A percentile compares a stretch with the other conserved stretches of the same genome.
Evolutionary conservation across 2,329 filamentous ascomycete genomes (phyloP).

Genomic region (Lachnellula subtilissima): DNA sequence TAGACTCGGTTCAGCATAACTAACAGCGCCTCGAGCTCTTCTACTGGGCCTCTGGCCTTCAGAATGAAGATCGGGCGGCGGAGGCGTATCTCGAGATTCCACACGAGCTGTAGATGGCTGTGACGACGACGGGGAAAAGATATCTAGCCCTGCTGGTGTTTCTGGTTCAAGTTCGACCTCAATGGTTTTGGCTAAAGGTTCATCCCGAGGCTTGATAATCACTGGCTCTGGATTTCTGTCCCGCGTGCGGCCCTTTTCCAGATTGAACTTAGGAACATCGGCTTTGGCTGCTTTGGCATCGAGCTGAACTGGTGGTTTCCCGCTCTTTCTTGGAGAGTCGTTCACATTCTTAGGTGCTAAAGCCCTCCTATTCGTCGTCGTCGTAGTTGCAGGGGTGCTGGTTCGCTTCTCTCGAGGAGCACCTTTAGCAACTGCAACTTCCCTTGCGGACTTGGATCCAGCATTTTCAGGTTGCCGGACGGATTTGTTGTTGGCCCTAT

Average conservation of each 20-base stretch:
- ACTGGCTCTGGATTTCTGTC: constrained; percentile 16
- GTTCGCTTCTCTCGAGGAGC: constrained; percentile 20
- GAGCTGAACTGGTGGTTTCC: constrained; percentile 33
- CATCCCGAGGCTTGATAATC: constrained; percentile 5
- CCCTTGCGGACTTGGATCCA: constrained; percentile 15
- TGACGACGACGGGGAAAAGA: constrained; percentile 47
- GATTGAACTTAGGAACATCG: constrained; percentile 25
- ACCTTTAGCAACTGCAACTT: constrained; percentile 23
- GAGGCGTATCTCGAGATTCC: constrained; percentile 50
- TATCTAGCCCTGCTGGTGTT: constrained; percentile 37
- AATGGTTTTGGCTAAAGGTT: constrained; percentile 19
- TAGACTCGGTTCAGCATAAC: constrained; percentile 78
- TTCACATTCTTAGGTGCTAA: constrained; percentile 49
- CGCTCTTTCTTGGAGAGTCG: constrained; percentile 51
- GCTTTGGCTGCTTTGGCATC: constrained; percentile 37
- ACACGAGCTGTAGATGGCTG: constrained; percentile 34
- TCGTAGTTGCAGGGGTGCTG: not conserved
- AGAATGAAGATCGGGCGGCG: constrained; percentile 53
- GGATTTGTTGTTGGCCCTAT: constrained; percentile 13
- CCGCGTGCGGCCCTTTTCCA: constrained; percentile 13
- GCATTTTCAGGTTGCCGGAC: constrained; percentile 13
- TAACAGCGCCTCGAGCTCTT: constrained; percentile 63
- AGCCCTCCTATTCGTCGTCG: constrained; percentile 21
- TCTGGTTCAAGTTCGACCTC: constrained; percentile 32
- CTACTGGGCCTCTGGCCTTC: constrained; percentile 61